Conservation (phyloP, 2,329 filamentous ascomycete species). For the Cladosporium phlei region DNA sequence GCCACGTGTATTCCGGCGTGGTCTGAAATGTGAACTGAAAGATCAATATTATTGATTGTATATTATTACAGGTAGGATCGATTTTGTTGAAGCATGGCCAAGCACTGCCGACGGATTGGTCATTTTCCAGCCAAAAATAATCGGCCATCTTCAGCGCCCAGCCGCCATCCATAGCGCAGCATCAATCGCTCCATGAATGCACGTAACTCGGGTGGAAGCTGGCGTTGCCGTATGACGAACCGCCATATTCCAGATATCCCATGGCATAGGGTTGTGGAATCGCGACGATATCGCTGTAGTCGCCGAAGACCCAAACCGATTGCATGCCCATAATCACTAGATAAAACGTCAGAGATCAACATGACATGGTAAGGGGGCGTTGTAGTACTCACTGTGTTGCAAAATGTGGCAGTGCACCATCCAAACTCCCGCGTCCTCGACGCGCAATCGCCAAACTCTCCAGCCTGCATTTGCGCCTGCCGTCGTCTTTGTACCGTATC, state of each 20-base stretch:
- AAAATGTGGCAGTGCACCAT: slow-evolving; percentile 58
- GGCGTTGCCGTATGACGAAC: slow-evolving; percentile 38
- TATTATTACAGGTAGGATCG: no score
- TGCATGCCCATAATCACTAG: slow-evolving; percentile 35
- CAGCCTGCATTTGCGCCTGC: slow-evolving; percentile 42
- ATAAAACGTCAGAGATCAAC: slow-evolving; percentile 47
- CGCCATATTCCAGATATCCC: slow-evolving; percentile 44
- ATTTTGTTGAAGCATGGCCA: no score
- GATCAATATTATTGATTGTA: no score
- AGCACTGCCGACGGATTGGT: no score
- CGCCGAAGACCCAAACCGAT: slow-evolving; percentile 44
- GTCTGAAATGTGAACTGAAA: no score
- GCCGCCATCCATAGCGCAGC: no score
- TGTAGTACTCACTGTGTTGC: no score
- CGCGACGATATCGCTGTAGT: slow-evolving; percentile 35
- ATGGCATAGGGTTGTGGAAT: slow-evolving; percentile 32
- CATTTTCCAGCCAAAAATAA: no score
- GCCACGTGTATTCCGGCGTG: no score
- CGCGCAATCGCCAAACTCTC: slow-evolving; percentile 57
- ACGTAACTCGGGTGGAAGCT: slow-evolving; percentile 20
- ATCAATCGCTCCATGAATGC: no score
- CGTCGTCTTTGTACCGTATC: slow-evolving; percentile 37
- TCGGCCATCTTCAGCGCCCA: no score
- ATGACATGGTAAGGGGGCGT: no score
- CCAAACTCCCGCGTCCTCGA: slow-evolving; percentile 53